Conservation (phyloP, 2,329 filamentous ascomycete species). For the Lachnellula subtilissima region DNA sequence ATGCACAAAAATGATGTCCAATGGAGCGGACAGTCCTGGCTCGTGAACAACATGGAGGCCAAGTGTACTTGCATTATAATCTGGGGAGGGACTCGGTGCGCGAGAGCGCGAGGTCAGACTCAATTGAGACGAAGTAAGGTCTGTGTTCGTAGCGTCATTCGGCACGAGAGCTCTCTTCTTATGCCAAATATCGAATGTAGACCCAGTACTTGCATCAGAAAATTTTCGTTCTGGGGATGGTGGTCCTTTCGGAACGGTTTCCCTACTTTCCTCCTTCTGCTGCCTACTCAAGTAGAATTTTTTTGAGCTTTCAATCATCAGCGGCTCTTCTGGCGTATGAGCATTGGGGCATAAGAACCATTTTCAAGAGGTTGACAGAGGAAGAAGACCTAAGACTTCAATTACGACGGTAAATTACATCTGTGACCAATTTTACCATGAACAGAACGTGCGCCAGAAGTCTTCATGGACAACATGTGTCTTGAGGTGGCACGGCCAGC, state of each 20-base stretch:
- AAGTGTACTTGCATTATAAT: constrained; percentile 8
- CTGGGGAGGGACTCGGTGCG: not conserved
- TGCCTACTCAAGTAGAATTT: not conserved
- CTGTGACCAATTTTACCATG: too few species aligned
- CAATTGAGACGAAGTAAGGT: not conserved
- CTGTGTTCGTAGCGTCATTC: not conserved
- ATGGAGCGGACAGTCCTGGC: constrained; percentile 2
- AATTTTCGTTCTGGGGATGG: not conserved
- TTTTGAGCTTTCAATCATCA: too few species aligned
- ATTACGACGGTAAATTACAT: too few species aligned
- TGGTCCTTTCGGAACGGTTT: not conserved
- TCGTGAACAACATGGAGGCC: constrained; percentile 18
- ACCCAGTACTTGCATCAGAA: not conserved
- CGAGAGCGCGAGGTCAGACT: not conserved
- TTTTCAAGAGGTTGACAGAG: too few species aligned
- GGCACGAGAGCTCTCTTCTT: not conserved
- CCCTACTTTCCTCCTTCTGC: not conserved
- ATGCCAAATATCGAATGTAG: not conserved
- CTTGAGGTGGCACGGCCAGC: too few species aligned
- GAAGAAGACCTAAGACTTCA: too few species aligned
- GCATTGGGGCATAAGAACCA: too few species aligned
- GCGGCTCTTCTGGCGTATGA: too few species aligned
- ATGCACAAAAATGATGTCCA: constrained; percentile 37
- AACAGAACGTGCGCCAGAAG: too few species aligned
- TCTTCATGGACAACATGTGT: too few species aligned